Evolutionary conservation across 441 rosid species (phyloP).

Genomic region (Theobroma grandiflorum): DNA sequence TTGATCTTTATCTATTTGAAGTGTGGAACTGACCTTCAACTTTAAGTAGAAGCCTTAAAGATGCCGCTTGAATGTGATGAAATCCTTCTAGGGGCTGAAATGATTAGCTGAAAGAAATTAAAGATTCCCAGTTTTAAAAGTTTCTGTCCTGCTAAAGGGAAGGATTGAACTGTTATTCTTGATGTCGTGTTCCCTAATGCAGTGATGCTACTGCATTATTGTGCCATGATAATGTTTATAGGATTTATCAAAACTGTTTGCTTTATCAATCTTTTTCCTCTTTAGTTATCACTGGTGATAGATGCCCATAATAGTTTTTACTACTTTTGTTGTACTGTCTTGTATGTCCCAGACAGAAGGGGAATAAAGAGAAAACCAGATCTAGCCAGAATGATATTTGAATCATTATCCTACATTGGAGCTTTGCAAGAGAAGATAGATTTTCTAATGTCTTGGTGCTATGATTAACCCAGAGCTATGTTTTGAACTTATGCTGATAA

Average conservation of each 20-base stretch:
- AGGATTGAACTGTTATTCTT: neutral
- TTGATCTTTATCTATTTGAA: neutral
- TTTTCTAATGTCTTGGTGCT: neutral
- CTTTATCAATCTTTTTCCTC: constrained; percentile 4
- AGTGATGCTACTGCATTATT: neutral
- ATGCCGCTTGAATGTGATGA: neutral
- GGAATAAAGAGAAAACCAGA: constrained; percentile 8
- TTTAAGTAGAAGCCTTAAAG: constrained; percentile 7
- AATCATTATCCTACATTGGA: neutral
- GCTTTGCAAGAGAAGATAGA: neutral
- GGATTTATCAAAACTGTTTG: neutral
- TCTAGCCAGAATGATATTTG: neutral
- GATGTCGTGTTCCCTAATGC: neutral
- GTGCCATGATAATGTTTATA: neutral
- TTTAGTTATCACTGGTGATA: neutral
- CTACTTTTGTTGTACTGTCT: constrained; percentile 10
- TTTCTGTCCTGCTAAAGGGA: neutral
- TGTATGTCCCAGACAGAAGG: constrained; percentile 15
- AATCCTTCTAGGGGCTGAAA: neutral
- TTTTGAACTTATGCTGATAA: neutral
- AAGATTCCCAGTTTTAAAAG: neutral
- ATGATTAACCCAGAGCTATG: neutral
- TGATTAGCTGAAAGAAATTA: neutral
- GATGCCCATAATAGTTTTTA: neutral
- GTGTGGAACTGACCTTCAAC: neutral